Evolutionary conservation across 176 grass and related monocot genomes (phyloP), one percentile per base, ranked within the genome.

Genomic region (Canna indica): DNA sequence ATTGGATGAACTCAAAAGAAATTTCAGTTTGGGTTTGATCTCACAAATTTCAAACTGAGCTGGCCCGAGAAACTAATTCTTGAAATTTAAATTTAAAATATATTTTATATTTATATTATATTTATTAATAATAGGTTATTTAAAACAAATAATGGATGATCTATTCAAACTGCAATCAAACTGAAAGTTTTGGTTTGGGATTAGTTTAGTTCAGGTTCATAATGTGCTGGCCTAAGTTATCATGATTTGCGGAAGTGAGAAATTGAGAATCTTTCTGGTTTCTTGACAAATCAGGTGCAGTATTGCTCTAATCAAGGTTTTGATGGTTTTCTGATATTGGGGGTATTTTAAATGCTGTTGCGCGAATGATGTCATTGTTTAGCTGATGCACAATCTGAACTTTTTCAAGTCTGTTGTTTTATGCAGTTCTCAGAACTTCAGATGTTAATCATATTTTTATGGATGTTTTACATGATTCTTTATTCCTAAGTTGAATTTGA

Each of bases 391-490:
- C n/a, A n/a, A n/a, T n/a, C 16, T 20, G 14, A 50, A 20, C 20
- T n/a, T 26, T 63, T 33, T 33, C 18, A 63, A 31, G 29, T 63
- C 33, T 33, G 29, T 34, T 54, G 50, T 54, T 54, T 54, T n/a
- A 20, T 54, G 20, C 22, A n/a, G 7, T 54, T 54, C 5, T 4
- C 3, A 54, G n/a, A 24, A 20, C 3, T 54, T 54, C 50, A 1
- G 50, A 17, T 54, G n/a, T 7, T 3, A 54, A 20, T 54, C 20
- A 8, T 80, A 27, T 36, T 45, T 72, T 67, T 15, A 77, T 25
- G 35, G 20, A 67, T 38, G 71, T 64, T 50, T 76, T 71, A 39
- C n/a, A 45, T 75, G 17, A 35, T 60, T 60, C 14, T n/a, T 52
- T 71, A 76, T 36, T 48, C 11, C 34, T 32, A 7, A 25, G 10